A percentile compares a stretch with the other conserved stretches of the same genome.
These are phyloP conservation scores for Xerocomellus intermedius DNA, from an alignment of 768 basidiomycete genomes.

Conservation along the genomic window DNA sequence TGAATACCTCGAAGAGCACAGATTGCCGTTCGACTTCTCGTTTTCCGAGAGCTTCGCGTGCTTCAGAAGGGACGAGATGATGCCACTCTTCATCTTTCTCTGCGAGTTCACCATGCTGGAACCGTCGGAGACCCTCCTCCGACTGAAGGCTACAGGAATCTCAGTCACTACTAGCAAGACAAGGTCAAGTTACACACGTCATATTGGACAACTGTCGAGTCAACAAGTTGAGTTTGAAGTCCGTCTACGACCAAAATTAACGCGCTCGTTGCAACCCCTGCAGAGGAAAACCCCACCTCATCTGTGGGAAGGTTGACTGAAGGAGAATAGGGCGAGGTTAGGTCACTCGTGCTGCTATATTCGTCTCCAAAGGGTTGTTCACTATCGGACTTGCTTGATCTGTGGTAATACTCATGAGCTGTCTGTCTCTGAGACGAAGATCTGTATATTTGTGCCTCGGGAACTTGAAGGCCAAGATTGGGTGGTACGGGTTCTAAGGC, in stretches of 20 bases:
- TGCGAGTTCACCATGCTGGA: slow-evolving; percentile 63
- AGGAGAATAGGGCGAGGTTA: slow-evolving; percentile 36
- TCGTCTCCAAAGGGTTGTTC: slow-evolving; percentile 18
- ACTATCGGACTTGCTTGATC: slow-evolving; percentile 41
- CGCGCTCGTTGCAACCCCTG: slow-evolving; percentile 15
- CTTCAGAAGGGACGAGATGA: slow-evolving; percentile 68
- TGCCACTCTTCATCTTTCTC: slow-evolving; percentile 85
- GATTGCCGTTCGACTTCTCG: slow-evolving; percentile 83
- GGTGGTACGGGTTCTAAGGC: slow-evolving; percentile 29
- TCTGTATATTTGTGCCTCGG: slow-evolving; percentile 53
- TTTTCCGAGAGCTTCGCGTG: slow-evolving; percentile 67
- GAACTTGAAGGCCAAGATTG: slow-evolving; percentile 38
- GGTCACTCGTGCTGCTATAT: slow-evolving; percentile 17
- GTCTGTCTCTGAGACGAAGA: slow-evolving; percentile 40
- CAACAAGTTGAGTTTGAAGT: slow-evolving; percentile 27
- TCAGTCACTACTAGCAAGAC: slow-evolving; percentile 9
- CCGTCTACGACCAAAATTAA: slow-evolving; percentile 24
- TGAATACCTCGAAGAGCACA: slow-evolving; percentile 85
- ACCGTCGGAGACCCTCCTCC: slow-evolving; percentile 61
- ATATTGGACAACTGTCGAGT: slow-evolving; percentile 37
- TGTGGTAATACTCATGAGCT: slow-evolving; percentile 33
- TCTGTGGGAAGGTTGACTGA: slow-evolving; percentile 35
- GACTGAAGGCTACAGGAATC: slow-evolving; percentile 48
- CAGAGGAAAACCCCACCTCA: slow-evolving; percentile 36
- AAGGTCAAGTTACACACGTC: slow-evolving; percentile 35